Evolutionary conservation across 2,329 filamentous ascomycete genomes (phyloP).

Genomic region (Penicillium hordei): DNA sequence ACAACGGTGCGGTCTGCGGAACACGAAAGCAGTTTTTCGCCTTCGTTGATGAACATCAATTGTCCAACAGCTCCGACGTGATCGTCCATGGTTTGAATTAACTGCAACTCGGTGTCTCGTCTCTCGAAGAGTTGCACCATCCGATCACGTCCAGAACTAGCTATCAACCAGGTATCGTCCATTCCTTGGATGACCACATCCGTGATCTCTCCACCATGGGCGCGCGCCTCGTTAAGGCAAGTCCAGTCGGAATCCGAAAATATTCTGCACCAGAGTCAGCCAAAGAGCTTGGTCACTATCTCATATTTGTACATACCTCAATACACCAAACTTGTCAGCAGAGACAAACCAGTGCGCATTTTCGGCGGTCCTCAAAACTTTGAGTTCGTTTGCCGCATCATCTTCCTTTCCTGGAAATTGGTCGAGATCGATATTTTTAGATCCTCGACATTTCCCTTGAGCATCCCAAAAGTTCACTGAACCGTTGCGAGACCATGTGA

Average conservation of each 20-base stretch:
- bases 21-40: constrained; percentile 73
- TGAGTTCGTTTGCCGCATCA: constrained; percentile 57
- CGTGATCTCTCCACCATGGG: constrained; percentile 81
- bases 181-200: constrained; percentile 72
- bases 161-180: constrained; percentile 65
- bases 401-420: constrained; percentile 49
- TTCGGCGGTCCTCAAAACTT: constrained; percentile 58
- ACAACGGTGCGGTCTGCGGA: constrained; percentile 86
- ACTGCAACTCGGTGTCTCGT: constrained; percentile 60
- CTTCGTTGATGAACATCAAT: constrained; percentile 71
- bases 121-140: constrained; percentile 86
- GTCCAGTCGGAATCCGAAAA: constrained; percentile 54
- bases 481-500: constrained; percentile 85
- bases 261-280: constrained; percentile 29
- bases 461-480: constrained; percentile 79
- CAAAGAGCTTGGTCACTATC: background rate
- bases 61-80: constrained; percentile 83
- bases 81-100: constrained; percentile 89
- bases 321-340: constrained; percentile 81
- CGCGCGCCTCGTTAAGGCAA: constrained; percentile 71
- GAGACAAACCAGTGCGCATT: constrained; percentile 69
- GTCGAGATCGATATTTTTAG: constrained; percentile 69
- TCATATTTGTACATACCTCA: constrained; percentile 51
- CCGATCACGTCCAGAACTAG: constrained; percentile 81
- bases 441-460: constrained; percentile 66